These are phyloP conservation scores for Mariannaea elegans DNA, from an alignment of 2,329 filamentous ascomycete species.

Conservation along the genomic window DNA sequence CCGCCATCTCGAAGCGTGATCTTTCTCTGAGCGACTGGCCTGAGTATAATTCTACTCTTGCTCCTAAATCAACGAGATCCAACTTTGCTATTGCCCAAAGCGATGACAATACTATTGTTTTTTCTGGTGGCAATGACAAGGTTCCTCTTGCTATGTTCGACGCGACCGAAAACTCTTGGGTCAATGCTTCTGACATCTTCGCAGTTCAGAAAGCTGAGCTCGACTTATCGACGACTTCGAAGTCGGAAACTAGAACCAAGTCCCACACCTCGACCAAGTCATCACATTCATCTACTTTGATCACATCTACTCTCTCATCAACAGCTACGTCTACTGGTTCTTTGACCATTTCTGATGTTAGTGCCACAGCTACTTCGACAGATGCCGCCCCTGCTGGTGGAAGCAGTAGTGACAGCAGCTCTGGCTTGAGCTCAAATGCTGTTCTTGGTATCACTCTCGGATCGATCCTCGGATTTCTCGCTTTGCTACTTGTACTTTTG, in stretches of 20 bases:
- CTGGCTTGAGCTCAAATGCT: slow-evolving; percentile 54
- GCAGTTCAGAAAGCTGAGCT: slow-evolving; percentile 53
- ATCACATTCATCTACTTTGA: slow-evolving; percentile 35
- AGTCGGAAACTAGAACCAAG: slow-evolving; percentile 25
- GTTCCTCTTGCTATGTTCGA: slow-evolving; percentile 82
- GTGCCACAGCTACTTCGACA: slow-evolving; percentile 33
- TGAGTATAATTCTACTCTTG: slow-evolving; percentile 77
- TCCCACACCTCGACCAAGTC: slow-evolving; percentile 39
- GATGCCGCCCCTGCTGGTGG: slow-evolving; percentile 39
- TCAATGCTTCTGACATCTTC: slow-evolving; percentile 74
- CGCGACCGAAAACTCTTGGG: slow-evolving; percentile 78
- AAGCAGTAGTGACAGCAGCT: slow-evolving; percentile 38
- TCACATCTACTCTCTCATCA: slow-evolving; percentile 34
- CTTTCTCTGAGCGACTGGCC: slow-evolving; percentile 75
- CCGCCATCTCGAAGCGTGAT: slow-evolving; percentile 51
- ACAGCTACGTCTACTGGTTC: slow-evolving; percentile 34
- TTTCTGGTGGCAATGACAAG: slow-evolving; percentile 77
- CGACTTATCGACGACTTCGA: slow-evolving; percentile 30
- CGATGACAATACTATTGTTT: slow-evolving; percentile 68
- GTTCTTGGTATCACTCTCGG: slow-evolving; percentile 86
- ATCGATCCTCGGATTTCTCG: slow-evolving; percentile 77
- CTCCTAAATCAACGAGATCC: slow-evolving; percentile 69
- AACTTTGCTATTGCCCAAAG: slow-evolving; percentile 78
- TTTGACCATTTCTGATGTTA: slow-evolving; percentile 37
- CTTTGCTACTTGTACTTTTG: slow-evolving; percentile 76